Evolutionary conservation across 106 monocot species (phyloP).

Genomic region (Dioscorea zingiberensis): DNA sequence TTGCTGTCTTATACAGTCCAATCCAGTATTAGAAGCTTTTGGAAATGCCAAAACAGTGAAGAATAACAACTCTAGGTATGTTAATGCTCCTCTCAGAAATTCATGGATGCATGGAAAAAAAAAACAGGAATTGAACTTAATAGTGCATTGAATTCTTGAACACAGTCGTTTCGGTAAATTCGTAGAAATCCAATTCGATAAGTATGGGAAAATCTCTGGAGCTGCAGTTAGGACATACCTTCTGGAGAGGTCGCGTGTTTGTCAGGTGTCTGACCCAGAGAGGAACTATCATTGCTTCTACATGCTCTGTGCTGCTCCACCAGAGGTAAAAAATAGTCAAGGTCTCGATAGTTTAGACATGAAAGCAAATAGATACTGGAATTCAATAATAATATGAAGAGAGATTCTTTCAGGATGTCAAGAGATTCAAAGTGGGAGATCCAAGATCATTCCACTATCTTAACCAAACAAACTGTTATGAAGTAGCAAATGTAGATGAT

Average conservation of each 20-base stretch:
- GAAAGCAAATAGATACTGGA: too few species aligned
- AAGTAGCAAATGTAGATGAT: constrained; percentile 69
- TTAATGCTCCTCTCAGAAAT: not conserved
- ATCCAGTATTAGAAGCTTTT: constrained; percentile 96
- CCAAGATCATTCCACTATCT: constrained; percentile 58
- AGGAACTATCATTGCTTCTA: constrained; percentile 98
- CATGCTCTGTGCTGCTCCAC: constrained; percentile 91
- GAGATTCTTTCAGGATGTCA: constrained; percentile 35
- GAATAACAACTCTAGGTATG: constrained; percentile 94
- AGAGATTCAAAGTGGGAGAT: constrained; percentile 51
- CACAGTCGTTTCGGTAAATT: constrained; percentile 95
- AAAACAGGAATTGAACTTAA: not conserved
- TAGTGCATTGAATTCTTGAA: not conserved
- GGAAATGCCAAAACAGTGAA: constrained; percentile 94
- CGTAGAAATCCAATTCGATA: constrained; percentile 96
- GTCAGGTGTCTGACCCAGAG: constrained; percentile 92
- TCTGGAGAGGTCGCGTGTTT: constrained; percentile 87
- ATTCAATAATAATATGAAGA: too few species aligned
- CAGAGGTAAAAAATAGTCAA: constrained; percentile 46
- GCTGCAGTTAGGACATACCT: constrained; percentile 91
- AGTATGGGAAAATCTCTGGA: constrained; percentile 93
- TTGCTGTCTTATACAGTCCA: constrained; percentile 48
- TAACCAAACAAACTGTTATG: constrained; percentile 66
- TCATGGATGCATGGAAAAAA: not conserved
- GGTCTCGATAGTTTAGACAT: too few species aligned